Percentiles rank a stretch among this genome's conserved stretches.
phyloP scores from a whole-genome alignment of 768 basidiomycete genomes.

The Lactifluus piperatus region DNA sequence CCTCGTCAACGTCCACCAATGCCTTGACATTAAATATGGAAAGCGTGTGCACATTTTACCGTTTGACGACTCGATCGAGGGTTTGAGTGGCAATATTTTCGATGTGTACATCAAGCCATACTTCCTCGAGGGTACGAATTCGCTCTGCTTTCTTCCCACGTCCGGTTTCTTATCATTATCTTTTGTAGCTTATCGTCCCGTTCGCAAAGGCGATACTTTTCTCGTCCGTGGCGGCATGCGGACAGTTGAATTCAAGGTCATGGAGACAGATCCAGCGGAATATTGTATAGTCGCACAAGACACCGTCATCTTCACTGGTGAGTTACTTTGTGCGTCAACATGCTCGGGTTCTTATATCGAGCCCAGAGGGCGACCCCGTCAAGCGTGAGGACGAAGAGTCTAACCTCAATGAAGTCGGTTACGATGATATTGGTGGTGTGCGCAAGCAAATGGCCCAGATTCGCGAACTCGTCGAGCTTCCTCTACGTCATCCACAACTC shows the following conservation, averaged over 20 bases:
- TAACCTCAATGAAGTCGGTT: slow-evolving; percentile 93
- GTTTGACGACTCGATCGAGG: slow-evolving; percentile 97
- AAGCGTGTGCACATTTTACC: slow-evolving; percentile 95
- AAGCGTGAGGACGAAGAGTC: slow-evolving; percentile 99
- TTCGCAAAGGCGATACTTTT: slow-evolving; percentile 98
- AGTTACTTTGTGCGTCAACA: slow-evolving; percentile 15
- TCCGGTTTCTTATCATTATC: background rate
- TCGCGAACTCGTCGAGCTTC: slow-evolving; percentile 96
- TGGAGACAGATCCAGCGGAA: slow-evolving; percentile 96
- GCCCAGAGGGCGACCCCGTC: slow-evolving; percentile 90
- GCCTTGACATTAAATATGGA: slow-evolving; percentile 97
- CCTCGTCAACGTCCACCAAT: slow-evolving; percentile 91
- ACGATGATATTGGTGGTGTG: slow-evolving; percentile 99
- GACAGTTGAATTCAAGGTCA: slow-evolving; percentile 98
- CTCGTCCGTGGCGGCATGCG: slow-evolving; percentile 97
- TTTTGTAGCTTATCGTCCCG: slow-evolving; percentile 58
- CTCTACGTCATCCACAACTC: slow-evolving; percentile 94
- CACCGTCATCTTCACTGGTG: slow-evolving; percentile 91
- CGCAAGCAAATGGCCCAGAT: slow-evolving; percentile 99
- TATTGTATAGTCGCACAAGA: slow-evolving; percentile 99
- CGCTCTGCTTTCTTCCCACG: background rate
- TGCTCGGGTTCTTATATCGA: slow-evolving; percentile 9
- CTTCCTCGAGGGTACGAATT: slow-evolving; percentile 79
- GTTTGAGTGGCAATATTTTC: slow-evolving; percentile 95
- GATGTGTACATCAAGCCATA: slow-evolving; percentile 99